Evolutionary conservation across 2,329 filamentous ascomycete genomes (phyloP).

Genomic region (Leptoxyphium fumago): DNA sequence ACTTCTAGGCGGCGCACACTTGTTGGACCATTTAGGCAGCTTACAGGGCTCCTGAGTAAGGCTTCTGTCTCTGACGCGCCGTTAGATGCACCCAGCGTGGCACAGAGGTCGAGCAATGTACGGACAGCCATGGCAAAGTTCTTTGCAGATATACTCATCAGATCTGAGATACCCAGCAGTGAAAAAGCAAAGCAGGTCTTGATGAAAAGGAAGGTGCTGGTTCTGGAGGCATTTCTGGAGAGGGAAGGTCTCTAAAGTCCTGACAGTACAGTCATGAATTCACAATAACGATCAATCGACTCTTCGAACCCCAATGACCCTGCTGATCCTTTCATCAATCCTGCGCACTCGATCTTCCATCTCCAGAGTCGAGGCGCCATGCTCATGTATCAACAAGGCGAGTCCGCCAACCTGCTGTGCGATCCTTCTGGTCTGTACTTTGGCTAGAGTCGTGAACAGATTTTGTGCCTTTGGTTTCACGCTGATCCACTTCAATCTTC

Average conservation of each 20-base stretch:
- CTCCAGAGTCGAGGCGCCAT: slow-evolving; percentile 10
- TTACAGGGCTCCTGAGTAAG: background rate
- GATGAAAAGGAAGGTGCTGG: slow-evolving; percentile 49
- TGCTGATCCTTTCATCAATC: slow-evolving; percentile 17
- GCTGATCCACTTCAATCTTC: slow-evolving; percentile 24
- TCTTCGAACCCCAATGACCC: slow-evolving; percentile 19
- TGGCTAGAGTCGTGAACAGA: slow-evolving; percentile 21
- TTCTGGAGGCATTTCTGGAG: slow-evolving; percentile 39
- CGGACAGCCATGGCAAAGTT: slow-evolving; percentile 51
- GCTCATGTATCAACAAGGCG: slow-evolving; percentile 17
- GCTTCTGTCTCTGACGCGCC: background rate
- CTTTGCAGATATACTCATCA: slow-evolving; percentile 50
- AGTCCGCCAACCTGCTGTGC: slow-evolving; percentile 21
- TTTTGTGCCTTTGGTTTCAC: slow-evolving; percentile 21
- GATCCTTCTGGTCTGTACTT: slow-evolving; percentile 25
- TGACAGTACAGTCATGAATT: no score
- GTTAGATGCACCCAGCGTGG: background rate
- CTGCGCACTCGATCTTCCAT: slow-evolving; percentile 12
- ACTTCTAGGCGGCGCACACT: background rate
- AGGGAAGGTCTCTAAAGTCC: no score
- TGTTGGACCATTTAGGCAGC: background rate
- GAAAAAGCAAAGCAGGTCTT: slow-evolving; percentile 45
- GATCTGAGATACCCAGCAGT: slow-evolving; percentile 27
- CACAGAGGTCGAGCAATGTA: slow-evolving; percentile 21
- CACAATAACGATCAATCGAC: slow-evolving; percentile 7